A percentile compares a stretch with the other conserved stretches of the same genome.
Evolutionary conservation across 352 stramenopile genomes (phyloP).

Genomic region (Pythium folliculosum): DNA sequence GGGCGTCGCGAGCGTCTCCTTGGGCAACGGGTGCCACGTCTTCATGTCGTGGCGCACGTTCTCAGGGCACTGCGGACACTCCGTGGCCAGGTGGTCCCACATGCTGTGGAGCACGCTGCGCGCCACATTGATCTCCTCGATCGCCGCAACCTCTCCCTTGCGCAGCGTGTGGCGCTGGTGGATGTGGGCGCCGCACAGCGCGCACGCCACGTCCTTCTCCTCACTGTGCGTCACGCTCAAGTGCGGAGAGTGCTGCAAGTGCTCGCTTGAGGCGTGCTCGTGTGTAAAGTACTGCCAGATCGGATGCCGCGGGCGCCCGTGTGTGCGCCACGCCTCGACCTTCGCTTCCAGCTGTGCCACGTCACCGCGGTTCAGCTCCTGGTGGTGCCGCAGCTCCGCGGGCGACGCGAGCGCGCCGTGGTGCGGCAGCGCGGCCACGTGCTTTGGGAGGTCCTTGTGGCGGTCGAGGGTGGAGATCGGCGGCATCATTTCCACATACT

Average conservation of each 20-base stretch:
- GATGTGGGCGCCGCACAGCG: conserved; percentile 18
- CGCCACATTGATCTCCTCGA: conserved; percentile 12
- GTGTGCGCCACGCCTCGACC: conserved; percentile 11
- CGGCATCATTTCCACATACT: conserved; percentile 18
- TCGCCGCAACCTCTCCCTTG: conserved; percentile 9
- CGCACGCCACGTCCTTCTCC: conserved; percentile 15
- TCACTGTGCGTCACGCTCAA: conserved; percentile 3
- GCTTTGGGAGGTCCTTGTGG: conserved; percentile 7
- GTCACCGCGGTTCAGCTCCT: conserved; percentile 12
- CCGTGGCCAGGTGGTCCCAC: conserved; percentile 19
- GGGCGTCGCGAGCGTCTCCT: conserved; percentile 3
- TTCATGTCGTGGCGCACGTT: conserved; percentile 24
- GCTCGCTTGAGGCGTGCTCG: background rate
- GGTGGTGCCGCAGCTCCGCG: conserved; percentile 1
- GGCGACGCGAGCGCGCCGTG: background rate
- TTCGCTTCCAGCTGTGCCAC: conserved; percentile 16
- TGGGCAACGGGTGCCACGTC: conserved; percentile 15
- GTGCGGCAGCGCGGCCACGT: background rate
- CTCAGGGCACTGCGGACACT: conserved; percentile 8
- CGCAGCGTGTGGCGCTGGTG: conserved; percentile 3
- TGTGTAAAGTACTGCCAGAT: conserved; percentile 27
- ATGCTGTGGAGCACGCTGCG: conserved; percentile 19
- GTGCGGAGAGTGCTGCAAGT: conserved; percentile 3
- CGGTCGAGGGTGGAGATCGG: conserved; percentile 12
- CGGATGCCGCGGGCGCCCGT: conserved; percentile 11